These are phyloP conservation scores for Graphium sp. DNA, from an alignment of 2,329 filamentous ascomycete species.

Conservation along the genomic window DNA sequence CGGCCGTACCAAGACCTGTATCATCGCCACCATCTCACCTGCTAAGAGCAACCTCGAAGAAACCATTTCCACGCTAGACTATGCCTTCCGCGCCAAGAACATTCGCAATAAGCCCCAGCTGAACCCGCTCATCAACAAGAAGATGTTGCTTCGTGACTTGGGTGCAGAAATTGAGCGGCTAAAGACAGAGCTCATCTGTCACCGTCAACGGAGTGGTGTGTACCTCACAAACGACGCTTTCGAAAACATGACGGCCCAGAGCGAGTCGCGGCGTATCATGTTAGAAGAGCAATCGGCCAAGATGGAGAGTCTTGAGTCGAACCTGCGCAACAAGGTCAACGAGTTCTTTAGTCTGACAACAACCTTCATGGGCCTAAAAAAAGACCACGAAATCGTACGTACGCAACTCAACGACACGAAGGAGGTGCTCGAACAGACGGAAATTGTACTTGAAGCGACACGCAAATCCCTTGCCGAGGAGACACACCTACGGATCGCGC, in stretches of 20 bases:
- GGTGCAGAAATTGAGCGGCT: constrained; percentile 86
- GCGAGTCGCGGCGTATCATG: constrained; percentile 79
- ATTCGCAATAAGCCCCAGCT: constrained; percentile 96
- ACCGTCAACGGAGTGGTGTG: constrained; percentile 84
- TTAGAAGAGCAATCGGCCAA: constrained; percentile 85
- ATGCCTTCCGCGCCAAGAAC: constrained; percentile 95
- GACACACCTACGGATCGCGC: constrained; percentile 60
- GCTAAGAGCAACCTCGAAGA: constrained; percentile 93
- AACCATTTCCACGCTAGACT: constrained; percentile 94
- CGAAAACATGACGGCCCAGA: constrained; percentile 82
- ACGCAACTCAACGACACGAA: constrained; percentile 62
- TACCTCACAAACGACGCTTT: constrained; percentile 81
- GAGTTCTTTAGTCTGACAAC: constrained; percentile 77
- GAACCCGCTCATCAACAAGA: constrained; percentile 85
- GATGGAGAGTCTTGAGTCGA: constrained; percentile 81
- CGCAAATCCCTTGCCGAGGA: constrained; percentile 66
- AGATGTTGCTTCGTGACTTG: constrained; percentile 78
- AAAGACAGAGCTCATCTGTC: constrained; percentile 85
- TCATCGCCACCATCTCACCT: constrained; percentile 91
- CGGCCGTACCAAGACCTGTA: constrained; percentile 92
- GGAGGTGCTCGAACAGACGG: constrained; percentile 70
- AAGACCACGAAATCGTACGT: constrained; percentile 69
- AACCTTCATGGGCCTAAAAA: constrained; percentile 75
- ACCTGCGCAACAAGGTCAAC: constrained; percentile 83
- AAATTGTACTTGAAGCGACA: constrained; percentile 65